phyloP scores from a whole-genome alignment of 2,329 filamentous ascomycete species.

The Akanthomyces lecanii region DNA sequence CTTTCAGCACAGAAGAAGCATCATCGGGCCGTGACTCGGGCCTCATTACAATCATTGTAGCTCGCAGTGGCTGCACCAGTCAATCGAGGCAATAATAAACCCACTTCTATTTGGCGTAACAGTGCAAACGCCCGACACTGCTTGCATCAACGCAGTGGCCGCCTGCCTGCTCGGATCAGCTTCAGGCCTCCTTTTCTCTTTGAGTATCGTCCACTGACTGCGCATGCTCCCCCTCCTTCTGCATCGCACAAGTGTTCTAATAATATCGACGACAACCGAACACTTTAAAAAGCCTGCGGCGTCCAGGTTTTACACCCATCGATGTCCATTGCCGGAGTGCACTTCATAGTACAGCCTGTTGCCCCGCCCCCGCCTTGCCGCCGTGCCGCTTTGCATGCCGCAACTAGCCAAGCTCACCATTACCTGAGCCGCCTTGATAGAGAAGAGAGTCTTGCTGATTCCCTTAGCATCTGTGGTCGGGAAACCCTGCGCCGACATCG shows the following conservation, averaged over 20 bases:
- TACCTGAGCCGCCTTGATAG: neutral
- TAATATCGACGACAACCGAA: neutral
- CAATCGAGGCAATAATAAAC: neutral
- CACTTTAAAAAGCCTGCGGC: neutral
- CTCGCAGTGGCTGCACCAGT: neutral
- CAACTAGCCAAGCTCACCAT: neutral
- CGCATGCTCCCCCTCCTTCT: neutral
- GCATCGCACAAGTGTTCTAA: neutral
- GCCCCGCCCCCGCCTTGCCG: conserved; percentile 15
- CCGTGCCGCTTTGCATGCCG: neutral
- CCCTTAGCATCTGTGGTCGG: neutral
- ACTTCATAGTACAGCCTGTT: neutral
- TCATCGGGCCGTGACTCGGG: neutral
- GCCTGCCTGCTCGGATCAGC: neutral
- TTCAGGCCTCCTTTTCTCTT: neutral
- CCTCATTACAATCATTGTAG: neutral
- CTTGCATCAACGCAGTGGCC: neutral
- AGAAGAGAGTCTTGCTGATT: neutral
- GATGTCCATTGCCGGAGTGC: neutral
- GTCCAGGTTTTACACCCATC: neutral
- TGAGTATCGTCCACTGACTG: neutral
- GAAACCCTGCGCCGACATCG: neutral
- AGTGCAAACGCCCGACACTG: neutral
- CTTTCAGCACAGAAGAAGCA: neutral
- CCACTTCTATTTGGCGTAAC: neutral